These are phyloP conservation scores for Wakefieldia striispora DNA, from an alignment of 768 basidiomycete genomes.

Conservation along the genomic window DNA sequence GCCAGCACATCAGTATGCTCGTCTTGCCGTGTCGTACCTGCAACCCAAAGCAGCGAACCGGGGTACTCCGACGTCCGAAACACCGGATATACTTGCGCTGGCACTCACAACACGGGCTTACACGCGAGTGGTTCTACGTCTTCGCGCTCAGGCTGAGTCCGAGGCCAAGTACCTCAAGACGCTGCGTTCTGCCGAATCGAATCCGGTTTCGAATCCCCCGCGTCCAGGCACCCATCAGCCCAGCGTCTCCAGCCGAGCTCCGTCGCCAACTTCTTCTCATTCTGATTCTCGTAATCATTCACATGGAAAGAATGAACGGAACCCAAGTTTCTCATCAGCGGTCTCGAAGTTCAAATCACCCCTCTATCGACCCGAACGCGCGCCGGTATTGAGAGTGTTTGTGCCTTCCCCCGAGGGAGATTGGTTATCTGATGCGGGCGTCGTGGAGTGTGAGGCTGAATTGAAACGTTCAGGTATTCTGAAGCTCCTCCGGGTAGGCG, in stretches of 20 bases:
- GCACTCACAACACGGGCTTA: constrained; percentile 71
- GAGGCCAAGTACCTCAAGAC: constrained; percentile 31
- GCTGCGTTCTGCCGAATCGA: constrained; percentile 1
- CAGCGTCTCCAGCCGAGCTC: constrained; percentile 55
- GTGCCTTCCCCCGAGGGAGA: constrained; percentile 85
- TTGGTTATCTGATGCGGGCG: constrained; percentile 81
- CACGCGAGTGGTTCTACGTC: constrained; percentile 73
- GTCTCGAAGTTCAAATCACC: constrained; percentile 59
- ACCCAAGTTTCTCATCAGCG: constrained; percentile 21
- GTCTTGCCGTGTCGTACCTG: constrained; percentile 56
- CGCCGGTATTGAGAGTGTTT: constrained; percentile 76
- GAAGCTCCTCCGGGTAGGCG: constrained; percentile 65
- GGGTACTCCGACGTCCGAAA: constrained; percentile 38
- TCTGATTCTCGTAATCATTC: constrained; percentile 40
- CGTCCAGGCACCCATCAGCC: constrained; percentile 13
- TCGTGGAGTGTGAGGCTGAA: constrained; percentile 81
- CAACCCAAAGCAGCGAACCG: constrained; percentile 44
- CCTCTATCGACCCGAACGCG: constrained; percentile 65
- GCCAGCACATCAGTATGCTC: constrained; percentile 70
- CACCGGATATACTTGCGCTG: constrained; percentile 47
- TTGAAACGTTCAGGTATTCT: constrained; percentile 51
- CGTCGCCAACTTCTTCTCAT: constrained; percentile 53
- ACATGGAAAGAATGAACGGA: constrained; percentile 29
- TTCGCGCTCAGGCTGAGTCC: constrained; percentile 78
- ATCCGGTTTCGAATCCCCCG: not conserved